Percentiles rank a stretch among this genome's conserved stretches.
These are phyloP conservation scores for Pleurotus tuoliensis DNA, from an alignment of 768 basidiomycete species.

Conservation along the genomic window DNA sequence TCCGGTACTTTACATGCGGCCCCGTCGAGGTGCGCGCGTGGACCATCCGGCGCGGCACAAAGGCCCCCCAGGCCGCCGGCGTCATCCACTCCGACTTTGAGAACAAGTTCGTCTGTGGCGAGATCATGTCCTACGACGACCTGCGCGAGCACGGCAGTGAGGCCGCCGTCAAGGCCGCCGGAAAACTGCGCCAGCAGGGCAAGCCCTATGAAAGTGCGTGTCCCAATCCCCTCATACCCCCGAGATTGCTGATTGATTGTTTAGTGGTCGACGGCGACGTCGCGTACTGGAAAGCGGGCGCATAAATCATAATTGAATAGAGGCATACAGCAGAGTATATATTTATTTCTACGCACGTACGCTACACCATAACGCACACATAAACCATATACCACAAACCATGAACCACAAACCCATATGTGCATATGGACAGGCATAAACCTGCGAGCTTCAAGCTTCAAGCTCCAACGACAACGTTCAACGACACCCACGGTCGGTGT, in stretches of 20 bases:
- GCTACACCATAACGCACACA: neutral
- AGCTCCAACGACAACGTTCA: too few species aligned
- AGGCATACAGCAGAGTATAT: neutral
- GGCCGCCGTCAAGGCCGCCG: slow-evolving; percentile 87
- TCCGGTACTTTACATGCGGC: slow-evolving; percentile 96
- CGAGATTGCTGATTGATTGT: too few species aligned
- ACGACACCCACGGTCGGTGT: too few species aligned
- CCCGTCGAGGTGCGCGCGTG: slow-evolving; percentile 97
- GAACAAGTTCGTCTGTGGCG: slow-evolving; percentile 96
- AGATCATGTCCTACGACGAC: slow-evolving; percentile 92
- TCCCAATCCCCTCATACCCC: too few species aligned
- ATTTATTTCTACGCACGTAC: neutral
- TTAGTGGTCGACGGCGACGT: slow-evolving; percentile 87
- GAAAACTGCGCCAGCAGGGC: slow-evolving; percentile 93
- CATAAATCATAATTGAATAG: slow-evolving; percentile 18
- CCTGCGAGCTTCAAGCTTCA: too few species aligned
- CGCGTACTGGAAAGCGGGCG: slow-evolving; percentile 88
- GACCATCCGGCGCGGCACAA: slow-evolving; percentile 92
- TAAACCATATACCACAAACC: neutral
- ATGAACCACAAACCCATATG: neutral
- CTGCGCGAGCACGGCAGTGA: slow-evolving; percentile 91
- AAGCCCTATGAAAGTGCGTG: slow-evolving; percentile 87
- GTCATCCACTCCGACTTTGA: slow-evolving; percentile 99
- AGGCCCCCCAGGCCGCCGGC: slow-evolving; percentile 96
- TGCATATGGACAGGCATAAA: too few species aligned